These are phyloP conservation scores for Piloderma croceum DNA, from an alignment of 768 basidiomycete genomes.

Conservation along the genomic window DNA sequence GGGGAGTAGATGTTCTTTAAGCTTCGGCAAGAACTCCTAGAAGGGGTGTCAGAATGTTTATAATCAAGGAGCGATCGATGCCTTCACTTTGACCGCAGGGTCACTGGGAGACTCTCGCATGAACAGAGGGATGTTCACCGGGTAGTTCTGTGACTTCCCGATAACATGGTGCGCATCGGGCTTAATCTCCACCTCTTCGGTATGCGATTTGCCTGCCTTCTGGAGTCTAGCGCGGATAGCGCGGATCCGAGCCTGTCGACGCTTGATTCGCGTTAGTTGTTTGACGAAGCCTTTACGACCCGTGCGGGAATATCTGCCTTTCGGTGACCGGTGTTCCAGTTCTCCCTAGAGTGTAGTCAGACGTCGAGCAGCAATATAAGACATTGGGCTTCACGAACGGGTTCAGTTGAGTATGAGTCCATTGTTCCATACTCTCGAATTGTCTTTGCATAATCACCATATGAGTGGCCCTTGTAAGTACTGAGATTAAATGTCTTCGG, in stretches of 20 bases:
- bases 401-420: slow-evolving; percentile 19
- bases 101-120: neutral
- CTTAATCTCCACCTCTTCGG: neutral
- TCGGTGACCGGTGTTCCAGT: slow-evolving; percentile 9
- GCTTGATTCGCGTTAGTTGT: slow-evolving; percentile 23
- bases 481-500: slow-evolving; percentile 11
- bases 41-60: too few relatives aligned
- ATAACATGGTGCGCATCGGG: neutral
- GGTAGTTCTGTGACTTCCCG: neutral
- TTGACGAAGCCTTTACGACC: slow-evolving; percentile 21
- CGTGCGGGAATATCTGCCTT: slow-evolving; percentile 6
- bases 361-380: neutral
- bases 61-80: neutral
- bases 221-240: neutral
- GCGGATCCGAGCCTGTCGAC: neutral
- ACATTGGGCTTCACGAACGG: slow-evolving; percentile 9
- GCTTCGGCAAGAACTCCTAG: slow-evolving; percentile 3
- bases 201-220: neutral
- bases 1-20: slow-evolving; percentile 11
- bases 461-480: slow-evolving; percentile 25
- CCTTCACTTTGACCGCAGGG: neutral
- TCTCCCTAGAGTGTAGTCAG: slow-evolving; percentile 9
- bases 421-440: slow-evolving; percentile 19
- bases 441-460: slow-evolving; percentile 17
- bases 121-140: neutral